A percentile compares a stretch with the other conserved stretches of the same genome.
Evolutionary conservation across 2,329 filamentous ascomycete species (phyloP).

Genomic region (Xylaria sp.): DNA sequence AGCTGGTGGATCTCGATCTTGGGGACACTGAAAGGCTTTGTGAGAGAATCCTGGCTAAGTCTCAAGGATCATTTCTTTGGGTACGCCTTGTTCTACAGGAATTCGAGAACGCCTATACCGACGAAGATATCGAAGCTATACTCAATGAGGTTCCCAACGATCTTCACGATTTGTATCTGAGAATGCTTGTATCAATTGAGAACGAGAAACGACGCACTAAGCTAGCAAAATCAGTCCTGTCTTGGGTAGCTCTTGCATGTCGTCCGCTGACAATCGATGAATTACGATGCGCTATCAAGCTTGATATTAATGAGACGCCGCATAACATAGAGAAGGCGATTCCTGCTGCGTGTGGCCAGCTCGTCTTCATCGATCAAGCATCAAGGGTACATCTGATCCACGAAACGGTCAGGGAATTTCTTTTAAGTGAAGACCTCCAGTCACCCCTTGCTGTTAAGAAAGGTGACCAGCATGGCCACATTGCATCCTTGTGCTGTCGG

Average conservation of each 20-base stretch:
- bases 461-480: conserved; percentile 43
- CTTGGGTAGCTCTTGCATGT: conserved; percentile 43
- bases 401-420: conserved; percentile 49
- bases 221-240: conserved; percentile 44
- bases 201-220: conserved; percentile 36
- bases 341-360: conserved; percentile 47
- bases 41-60: conserved; percentile 46
- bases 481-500: conserved; percentile 47
- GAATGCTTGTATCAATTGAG: conserved; percentile 44
- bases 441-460: conserved; percentile 39
- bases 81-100: conserved; percentile 48
- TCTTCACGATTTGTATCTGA: conserved; percentile 43
- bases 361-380: conserved; percentile 47
- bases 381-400: conserved; percentile 48
- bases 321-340: conserved; percentile 46
- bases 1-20: conserved; percentile 40
- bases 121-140: conserved; percentile 46
- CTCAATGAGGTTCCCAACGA: conserved; percentile 45
- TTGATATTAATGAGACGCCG: conserved; percentile 44
- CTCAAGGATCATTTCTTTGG: conserved; percentile 50
- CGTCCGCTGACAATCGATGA: conserved; percentile 44
- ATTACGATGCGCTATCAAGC: conserved; percentile 41
- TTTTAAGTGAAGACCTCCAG: conserved; percentile 40
- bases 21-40: conserved; percentile 41
- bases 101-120: conserved; percentile 45